phyloP scores from a whole-genome alignment of 805 yeast species.

The Maudiozyma turicensis region DNA sequence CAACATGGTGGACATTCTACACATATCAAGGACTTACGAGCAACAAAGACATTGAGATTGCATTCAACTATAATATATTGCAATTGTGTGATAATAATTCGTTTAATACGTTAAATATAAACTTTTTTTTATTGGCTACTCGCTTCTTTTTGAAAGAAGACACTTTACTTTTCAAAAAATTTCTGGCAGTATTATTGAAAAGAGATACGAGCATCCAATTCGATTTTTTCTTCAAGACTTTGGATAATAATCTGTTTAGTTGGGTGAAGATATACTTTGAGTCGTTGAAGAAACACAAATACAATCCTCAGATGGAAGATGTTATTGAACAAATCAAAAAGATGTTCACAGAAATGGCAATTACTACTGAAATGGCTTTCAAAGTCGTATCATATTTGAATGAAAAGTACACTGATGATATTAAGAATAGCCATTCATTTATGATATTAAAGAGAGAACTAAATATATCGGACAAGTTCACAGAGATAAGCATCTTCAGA shows the following conservation, averaged over 20 bases:
- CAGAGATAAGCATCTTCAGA: constrained; percentile 21
- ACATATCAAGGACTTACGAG: constrained; percentile 17
- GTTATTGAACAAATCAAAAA: constrained; percentile 9
- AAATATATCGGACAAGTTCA: constrained; percentile 20
- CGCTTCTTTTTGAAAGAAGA: constrained; percentile 7
- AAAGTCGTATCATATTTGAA: constrained; percentile 14
- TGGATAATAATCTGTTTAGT: constrained; percentile 3
- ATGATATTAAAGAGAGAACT: constrained; percentile 18
- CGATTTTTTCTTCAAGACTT: background rate
- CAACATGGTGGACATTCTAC: constrained; percentile 28
- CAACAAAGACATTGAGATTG: constrained; percentile 6
- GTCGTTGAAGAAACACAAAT: constrained; percentile 8
- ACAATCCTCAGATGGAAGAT: constrained; percentile 7
- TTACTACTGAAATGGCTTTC: constrained; percentile 1
- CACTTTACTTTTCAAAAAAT: constrained; percentile 7
- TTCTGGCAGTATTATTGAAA: constrained; percentile 11
- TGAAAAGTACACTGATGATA: constrained; percentile 11
- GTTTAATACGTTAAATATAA: constrained; percentile 13
- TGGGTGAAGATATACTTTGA: constrained; percentile 10
- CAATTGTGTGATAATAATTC: constrained; percentile 18
- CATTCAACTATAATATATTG: constrained; percentile 13
- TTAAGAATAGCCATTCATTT: constrained; percentile 18
- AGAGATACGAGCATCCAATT: constrained; percentile 9
- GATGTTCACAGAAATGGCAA: constrained; percentile 3
- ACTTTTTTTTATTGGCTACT: constrained; percentile 12